Evolutionary conservation across 768 basidiomycete genomes (phyloP), one percentile per base, ranked within the genome.

Genomic region (Vararia minispora): DNA sequence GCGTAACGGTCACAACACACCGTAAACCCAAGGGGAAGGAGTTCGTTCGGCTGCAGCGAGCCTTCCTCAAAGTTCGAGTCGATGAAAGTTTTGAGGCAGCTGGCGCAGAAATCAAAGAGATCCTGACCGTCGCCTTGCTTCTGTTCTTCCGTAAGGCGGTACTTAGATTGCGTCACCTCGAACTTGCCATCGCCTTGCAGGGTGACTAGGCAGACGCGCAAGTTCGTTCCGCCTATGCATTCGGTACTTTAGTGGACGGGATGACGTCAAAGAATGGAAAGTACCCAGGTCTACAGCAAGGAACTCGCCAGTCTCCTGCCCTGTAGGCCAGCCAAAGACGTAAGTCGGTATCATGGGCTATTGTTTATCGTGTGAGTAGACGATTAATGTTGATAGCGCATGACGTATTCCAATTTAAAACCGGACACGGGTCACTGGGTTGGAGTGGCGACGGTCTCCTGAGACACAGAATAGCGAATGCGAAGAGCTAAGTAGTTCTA

Each of bases 71-170:
- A 60, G 37, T 87, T 85, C 13, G 79, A 77, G 21, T 80, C 74
- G 47, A 97, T 70, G 59, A 98, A 99, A 6, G 74, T 78, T 58
- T 86, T 83, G 42, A 98, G 61, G 55, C 85, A 95, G 55, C 94
- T 82, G 0, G 89, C 95, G 56, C 94, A 98, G 53, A 99, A 99
- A 62, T 99, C 95, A 49, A 99, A 97, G 36, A 99, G 63, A 43
- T 80, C 81, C 55, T 89, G 81, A 5, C 92, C 95, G n/a, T 97
- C 90, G 6, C 86, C 88, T 42, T 95, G 90, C 60, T 99, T 99
- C 59, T 98, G 95, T 53, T 97, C 95, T 54, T 99, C 95, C 1
- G 87, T 79, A 31, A 99, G 74, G 35, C 92, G 83, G 61, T 97
- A 98, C 60, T 99, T 99, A 25, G 91, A 83, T 57, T 98, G 94